Base-by-base conservation (phyloP, 331 rosid species). In the Ulmus americana region DNA sequence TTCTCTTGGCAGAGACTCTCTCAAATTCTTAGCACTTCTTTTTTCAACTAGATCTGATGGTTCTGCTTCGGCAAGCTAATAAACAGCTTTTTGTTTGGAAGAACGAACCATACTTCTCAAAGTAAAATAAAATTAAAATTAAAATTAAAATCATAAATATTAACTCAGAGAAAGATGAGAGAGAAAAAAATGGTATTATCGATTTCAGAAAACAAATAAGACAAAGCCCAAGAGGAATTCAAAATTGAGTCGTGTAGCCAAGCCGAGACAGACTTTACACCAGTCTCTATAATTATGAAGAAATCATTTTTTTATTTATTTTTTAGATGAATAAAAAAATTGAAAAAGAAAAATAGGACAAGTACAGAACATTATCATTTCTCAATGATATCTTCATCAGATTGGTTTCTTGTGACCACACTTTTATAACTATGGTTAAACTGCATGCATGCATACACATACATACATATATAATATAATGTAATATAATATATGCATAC, bases 41-140 rank as follows among this genome's bases (percentile, higher is more conserved):
- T 87, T 28, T 91, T 77, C 82, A 70, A 84, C 75, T 86, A 94
- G 97, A 89, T 90, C 97, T 90, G 95, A 79, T 87, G 77, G 82
- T 77, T 81, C 85, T 84, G 88, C 81, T 86, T 81, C 92, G 81
- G 87, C 89, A 77, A 87, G 84, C 90, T 84, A 80, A 82, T 80
- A 76, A 75, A 76, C 90, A 82, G 91, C 95, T 84, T 89, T 92
- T 87, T 89, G 87, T 94, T 80, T 88, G 69, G 94, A 81, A 83
- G 74, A 84, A 76, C 63, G 96, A 84, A 87, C 96, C 96, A 70
- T 50, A 75, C 47, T 73, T 41, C 82, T 68, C 78, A 67, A 40
- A 58, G 72, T 64, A 48, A 54, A 58, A 65, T 54, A 50, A 64
- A 44, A 57, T 8, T 5, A 44, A 20, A 35, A 60, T 53, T 72